Evolutionary conservation across 163 green algal genomes (phyloP), one percentile per base, ranked within the genome.

Genomic region (Scenedesmus sp.): DNA sequence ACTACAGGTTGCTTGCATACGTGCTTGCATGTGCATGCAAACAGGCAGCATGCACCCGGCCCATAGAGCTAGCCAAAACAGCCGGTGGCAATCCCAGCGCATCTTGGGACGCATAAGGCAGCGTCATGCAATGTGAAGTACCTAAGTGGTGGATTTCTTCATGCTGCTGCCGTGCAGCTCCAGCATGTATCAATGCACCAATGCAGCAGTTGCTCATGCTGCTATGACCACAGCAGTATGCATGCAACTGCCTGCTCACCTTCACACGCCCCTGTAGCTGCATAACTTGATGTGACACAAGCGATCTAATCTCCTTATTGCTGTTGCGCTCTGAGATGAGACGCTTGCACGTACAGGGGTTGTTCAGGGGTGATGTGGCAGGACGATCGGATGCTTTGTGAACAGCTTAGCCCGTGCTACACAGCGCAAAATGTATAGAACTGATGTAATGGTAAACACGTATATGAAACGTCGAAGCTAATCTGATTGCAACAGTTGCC

Each of bases 231-330:
- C 66, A 79, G 70, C 70, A 79, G 70, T 79, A 52, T 79, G 70
- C 70, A 79, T 79, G 70, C 70, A 79, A 79, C 70, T 79, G 23
- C 70, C 70, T 34, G 70, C 70, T 79, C 70, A 79, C 70, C 70
- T 26, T 46, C 1, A 79, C 70, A 79, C 70, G 70, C 70, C 70
- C 70, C 23, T 79, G 70, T 1, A 79, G 70, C 70, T 79, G 70
- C 70, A 79, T 79, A 2, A 3, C 70, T 23, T 18, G 13, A 52
- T 52, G 23, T 13, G 46, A 79, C 8, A 46, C 13, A 18, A 1
- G 0, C 20, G 70, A 79, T 79, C 70, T 52, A 52, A 23, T 79
- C 8, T 52, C 4, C 52, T 15, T 52, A 23, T 52, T 52, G 70
- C 20, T 79, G 70, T 34, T 9, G 7, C 18, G 10, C 12, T 73